These are phyloP conservation scores for Penicillium sumatraense DNA, from an alignment of 2,329 filamentous ascomycete genomes.

Conservation along the genomic window DNA sequence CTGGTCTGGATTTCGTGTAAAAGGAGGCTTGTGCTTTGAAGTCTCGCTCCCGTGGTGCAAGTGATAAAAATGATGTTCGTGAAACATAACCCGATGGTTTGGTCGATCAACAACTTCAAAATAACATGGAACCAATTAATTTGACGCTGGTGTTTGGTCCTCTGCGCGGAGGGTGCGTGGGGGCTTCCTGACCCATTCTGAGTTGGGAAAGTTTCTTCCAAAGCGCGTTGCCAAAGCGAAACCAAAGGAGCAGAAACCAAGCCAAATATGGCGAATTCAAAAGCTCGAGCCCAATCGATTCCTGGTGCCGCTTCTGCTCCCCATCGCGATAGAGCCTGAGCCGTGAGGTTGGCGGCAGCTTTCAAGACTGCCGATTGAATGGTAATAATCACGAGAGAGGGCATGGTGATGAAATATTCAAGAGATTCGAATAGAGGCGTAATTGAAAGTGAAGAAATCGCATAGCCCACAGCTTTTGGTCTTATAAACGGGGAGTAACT, in stretches of 20 bases:
- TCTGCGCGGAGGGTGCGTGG: neutral
- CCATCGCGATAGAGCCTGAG: neutral
- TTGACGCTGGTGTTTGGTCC: neutral
- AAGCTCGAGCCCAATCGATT: neutral
- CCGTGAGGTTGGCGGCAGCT: conserved; percentile 1
- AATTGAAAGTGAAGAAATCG: neutral
- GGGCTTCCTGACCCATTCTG: neutral
- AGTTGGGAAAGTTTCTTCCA: conserved; percentile 1
- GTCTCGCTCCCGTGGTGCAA: neutral
- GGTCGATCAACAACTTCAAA: neutral
- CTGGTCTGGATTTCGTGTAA: neutral
- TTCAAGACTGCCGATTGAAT: conserved; percentile 1
- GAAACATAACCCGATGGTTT: neutral
- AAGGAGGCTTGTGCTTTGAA: neutral
- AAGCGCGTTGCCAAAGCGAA: neutral
- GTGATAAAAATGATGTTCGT: neutral
- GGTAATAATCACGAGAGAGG: neutral
- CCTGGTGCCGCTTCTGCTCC: neutral
- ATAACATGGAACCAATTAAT: neutral
- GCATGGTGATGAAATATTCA: neutral
- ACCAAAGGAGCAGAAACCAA: neutral
- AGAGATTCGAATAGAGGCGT: neutral
- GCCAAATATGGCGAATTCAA: conserved; percentile 2
- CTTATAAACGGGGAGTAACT: neutral
- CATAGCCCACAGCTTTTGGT: neutral